Percentiles rank a stretch among this genome's conserved stretches.
Conservation (phyloP, 2,329 filamentous ascomycete species). For the Xylariaceae sp. region DNA sequence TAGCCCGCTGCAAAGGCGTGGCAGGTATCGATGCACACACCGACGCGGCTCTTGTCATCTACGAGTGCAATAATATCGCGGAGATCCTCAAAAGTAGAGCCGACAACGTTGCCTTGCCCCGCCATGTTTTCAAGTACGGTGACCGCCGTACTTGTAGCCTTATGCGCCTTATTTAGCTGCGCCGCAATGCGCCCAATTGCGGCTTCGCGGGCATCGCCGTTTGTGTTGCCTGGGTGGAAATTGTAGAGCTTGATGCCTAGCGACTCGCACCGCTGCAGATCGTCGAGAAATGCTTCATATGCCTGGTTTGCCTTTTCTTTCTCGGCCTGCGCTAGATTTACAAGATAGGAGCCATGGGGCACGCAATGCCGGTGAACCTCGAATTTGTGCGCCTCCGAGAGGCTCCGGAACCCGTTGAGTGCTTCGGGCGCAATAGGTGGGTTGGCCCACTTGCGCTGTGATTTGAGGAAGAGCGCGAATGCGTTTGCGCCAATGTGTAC, state of each 20-base stretch:
- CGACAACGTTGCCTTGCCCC: slow-evolving; percentile 84
- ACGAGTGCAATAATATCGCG: slow-evolving; percentile 82
- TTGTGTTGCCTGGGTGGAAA: slow-evolving; percentile 91
- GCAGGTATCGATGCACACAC: slow-evolving; percentile 96
- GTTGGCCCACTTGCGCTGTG: slow-evolving; percentile 92
- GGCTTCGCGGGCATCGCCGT: slow-evolving; percentile 68
- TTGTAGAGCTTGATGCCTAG: slow-evolving; percentile 95
- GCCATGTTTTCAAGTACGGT: slow-evolving; percentile 97
- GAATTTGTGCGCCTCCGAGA: slow-evolving; percentile 74
- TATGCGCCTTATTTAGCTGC: slow-evolving; percentile 83
- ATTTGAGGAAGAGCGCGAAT: slow-evolving; percentile 95
- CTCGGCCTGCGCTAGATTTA: slow-evolving; percentile 91
- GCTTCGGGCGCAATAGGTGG: slow-evolving; percentile 75
- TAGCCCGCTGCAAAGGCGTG: slow-evolving; percentile 95
- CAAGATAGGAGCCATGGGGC: slow-evolving; percentile 94
- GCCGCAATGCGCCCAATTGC: slow-evolving; percentile 81
- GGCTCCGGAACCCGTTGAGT: slow-evolving; percentile 70
- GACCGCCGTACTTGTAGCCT: slow-evolving; percentile 75
- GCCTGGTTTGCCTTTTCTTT: slow-evolving; percentile 81
- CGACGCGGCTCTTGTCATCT: slow-evolving; percentile 81
- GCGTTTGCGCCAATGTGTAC: slow-evolving; percentile 86
- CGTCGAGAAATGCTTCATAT: slow-evolving; percentile 85
- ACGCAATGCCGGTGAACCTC: slow-evolving; percentile 76
- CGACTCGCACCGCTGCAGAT: slow-evolving; percentile 82
- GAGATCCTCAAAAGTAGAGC: slow-evolving; percentile 84